phyloP scores from a whole-genome alignment of 2,329 filamentous ascomycete species.

The Penicillium sp. region DNA sequence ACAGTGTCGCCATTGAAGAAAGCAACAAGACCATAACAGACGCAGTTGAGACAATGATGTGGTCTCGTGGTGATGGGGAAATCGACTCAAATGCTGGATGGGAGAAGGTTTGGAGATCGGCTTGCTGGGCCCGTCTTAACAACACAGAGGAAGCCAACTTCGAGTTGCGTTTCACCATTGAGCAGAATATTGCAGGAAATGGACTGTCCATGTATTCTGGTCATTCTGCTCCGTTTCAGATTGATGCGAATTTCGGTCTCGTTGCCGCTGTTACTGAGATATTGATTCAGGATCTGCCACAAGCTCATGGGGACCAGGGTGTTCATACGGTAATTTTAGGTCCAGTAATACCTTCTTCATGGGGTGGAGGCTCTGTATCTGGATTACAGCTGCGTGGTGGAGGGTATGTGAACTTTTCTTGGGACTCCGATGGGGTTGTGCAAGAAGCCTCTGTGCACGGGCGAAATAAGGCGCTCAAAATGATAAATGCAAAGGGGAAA shows the following conservation, averaged over 20 bases:
- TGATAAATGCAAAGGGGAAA: not conserved
- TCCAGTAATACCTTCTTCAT: conserved; percentile 7
- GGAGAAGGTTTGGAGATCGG: conserved; percentile 60
- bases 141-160: conserved; percentile 47
- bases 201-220: conserved; percentile 11
- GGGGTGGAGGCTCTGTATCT: conserved; percentile 9
- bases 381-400: conserved; percentile 10
- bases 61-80: conserved; percentile 47
- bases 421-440: conserved; percentile 11
- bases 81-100: conserved; percentile 54
- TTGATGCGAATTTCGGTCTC: conserved; percentile 15
- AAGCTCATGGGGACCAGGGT: not conserved
- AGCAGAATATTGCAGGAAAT: conserved; percentile 11
- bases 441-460: not conserved
- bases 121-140: conserved; percentile 59
- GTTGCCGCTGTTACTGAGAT: conserved; percentile 10
- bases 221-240: conserved; percentile 10
- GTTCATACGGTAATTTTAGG: conserved; percentile 9
- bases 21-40: conserved; percentile 48
- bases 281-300: conserved; percentile 6
- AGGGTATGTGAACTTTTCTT: conserved; percentile 11
- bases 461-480: not conserved
- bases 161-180: conserved; percentile 11
- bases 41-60: conserved; percentile 50
- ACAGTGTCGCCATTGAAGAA: conserved; percentile 46